Base-by-base conservation (phyloP, 257 asterid genomes). In the Solanum sejunctum region DNA sequence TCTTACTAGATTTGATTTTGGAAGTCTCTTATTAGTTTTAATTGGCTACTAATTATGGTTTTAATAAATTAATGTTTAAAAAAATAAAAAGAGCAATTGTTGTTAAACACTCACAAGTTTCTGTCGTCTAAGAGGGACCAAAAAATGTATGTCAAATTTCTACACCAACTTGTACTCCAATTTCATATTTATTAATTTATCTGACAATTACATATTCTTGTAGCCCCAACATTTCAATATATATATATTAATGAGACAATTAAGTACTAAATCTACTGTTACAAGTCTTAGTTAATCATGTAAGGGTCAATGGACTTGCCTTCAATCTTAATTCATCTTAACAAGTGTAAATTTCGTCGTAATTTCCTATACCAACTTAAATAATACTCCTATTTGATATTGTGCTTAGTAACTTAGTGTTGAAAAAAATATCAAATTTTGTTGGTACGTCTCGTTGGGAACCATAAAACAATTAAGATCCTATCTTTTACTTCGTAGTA, bases 301-400 rank as follows among this genome's bases (percentile, higher is more conserved):
- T 63, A 58, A 60, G 85, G 80, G 92, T 89, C 90, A 86, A 87
- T 61, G 56, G 51, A 78, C 83, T 23, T 82, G 43, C 58, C 90
- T 57, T 86, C 79, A 49, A 12, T 58, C 88, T 87, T 86, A 88
- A 86, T 85, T 87, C 86, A 81, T 57, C 45, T 67, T 23, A 26
- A n/a, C 21, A 58, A 8, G 45, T 8, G 63, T 77, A 77, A 47
- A 75, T 13, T 75, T 75, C 61, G n/a, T 75, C 0, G 43, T 49
- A 47, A 52, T 13, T 75, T 73, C 7, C 3, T 73, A 7, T 1
- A 4, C 18, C 56, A 73, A 49, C 60, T 21, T 73, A 47, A 47
- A 45, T n/a, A 45, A 11, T 11, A 43, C 49, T 43, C 49, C 10
- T 43, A 61, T 41, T 5, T 16, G 36, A 73, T 43, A 10, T 11